Evolutionary conservation across 148 eudicot genomes (phyloP), one percentile per base, ranked within the genome.

Genomic region (Tetragonia tetragonoides): DNA sequence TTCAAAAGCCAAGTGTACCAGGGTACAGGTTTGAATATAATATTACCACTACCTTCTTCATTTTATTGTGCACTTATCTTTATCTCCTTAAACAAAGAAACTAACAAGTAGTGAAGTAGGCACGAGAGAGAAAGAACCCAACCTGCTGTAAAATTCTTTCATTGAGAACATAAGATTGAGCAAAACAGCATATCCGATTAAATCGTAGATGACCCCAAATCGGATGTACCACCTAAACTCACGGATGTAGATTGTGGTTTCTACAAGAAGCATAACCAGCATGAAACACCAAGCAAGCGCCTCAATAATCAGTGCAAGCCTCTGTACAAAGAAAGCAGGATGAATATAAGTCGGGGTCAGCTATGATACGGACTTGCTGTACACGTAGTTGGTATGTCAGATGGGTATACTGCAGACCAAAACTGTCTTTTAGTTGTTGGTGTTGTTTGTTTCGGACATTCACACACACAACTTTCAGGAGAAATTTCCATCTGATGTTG

Each of bases 151-250:
- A 75, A 83, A 79, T 10, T 84, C 89, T 57, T 64, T 72, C 66
- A 84, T 72, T 0, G 90, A 83, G 73, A 84, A 75, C 66, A 90
- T 76, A 41, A 87, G 81, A 81, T 82, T 83, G 57, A 87, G 72
- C 75, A 87, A 72, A 37, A 88, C 94, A 70, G 82, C 81, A 74
- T 90, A 82, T 77, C 85, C 94, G 54, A 89, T 88, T 75, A 90
- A 67, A 56, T 84, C 84, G 80, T 88, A 90, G 8, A 85, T 68
- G 21, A 88, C 80, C 66, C 89, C 94, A 80, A 90, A 90, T 12
- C 94, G 85, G 67, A 87, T 81, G 76, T 84, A 90, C 94, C 94
- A 88, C 70, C 90, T 78, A 53, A 88, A 86, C 82, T 87, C 90
- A 78, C 69, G 83, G 51, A 90, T 83, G 62, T 90, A 88, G 11